Evolutionary conservation across 495 filamentous ascomycete species (phyloP), one percentile per base, ranked within the genome.

Genomic region (Gamarada debralockiae): DNA sequence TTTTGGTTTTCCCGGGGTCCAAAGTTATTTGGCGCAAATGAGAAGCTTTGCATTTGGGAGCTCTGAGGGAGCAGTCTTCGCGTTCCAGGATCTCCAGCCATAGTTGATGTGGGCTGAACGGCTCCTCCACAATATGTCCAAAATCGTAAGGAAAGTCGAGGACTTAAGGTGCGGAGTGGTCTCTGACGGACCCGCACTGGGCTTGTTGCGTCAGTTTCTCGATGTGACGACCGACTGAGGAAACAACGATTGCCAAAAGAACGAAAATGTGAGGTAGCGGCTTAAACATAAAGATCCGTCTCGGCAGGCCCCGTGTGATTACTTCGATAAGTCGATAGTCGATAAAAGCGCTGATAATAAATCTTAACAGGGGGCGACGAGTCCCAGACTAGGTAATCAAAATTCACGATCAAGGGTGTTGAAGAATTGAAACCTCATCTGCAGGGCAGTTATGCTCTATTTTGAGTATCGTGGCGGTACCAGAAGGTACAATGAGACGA

Each of bases 1-100:
- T 84, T 85, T 63, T 85, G 82, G 40, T 81, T 83, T 65, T 83
- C 84, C 40, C 82, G 69, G 23, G 78, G 77, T 61, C 74, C 68
- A 59, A 70, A 60, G 67, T 65, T 80, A 69, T 59, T 81, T 50
- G 80, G 77, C 68, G 79, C 77, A 67, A 83, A 83, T 29, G 73
- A 72, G 60, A 82, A 85, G 62, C 69, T 73, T 57, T 78, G 77
- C 72, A 82, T 75, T 39, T 69, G 67, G 20, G 71, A 67, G 21
- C 64, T 72, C 64, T 84, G 81, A 13, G 82, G 82, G 58, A 86
- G 69, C 47, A 85, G 65, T 48, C 73, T 70, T 54, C 80, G 72
- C 52, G 68, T 70, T 37, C 69, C 63, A 43, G 73, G 71, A 64
- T 83, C 80, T 67, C 78, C 78, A 51, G 78, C 74, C 78, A 81